Conservation (phyloP, 2,329 filamentous ascomycete species). For the Teratosphaeria destructans region DNA sequence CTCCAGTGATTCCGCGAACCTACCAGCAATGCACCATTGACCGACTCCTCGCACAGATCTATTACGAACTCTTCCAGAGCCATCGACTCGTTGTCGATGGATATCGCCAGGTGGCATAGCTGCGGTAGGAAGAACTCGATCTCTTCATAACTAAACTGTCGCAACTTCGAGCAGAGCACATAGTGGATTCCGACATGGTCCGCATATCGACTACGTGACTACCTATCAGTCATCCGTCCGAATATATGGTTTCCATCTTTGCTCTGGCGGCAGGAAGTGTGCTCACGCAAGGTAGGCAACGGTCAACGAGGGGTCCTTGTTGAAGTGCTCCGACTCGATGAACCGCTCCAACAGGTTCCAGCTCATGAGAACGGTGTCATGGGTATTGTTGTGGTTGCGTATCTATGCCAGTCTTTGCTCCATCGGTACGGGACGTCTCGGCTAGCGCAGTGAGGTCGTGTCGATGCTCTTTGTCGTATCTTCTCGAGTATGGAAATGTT, state of each 20-base stretch:
- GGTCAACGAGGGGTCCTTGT: conserved; percentile 77
- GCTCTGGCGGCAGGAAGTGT: background rate
- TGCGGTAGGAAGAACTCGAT: conserved; percentile 85
- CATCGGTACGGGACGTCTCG: background rate
- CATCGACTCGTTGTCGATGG: conserved; percentile 85
- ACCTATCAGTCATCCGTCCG: conserved; percentile 7
- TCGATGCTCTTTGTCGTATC: background rate
- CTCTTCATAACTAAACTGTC: conserved; percentile 81
- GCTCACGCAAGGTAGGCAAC: conserved; percentile 82
- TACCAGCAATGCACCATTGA: conserved; percentile 73
- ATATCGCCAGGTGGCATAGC: conserved; percentile 79
- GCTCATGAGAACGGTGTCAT: conserved; percentile 33
- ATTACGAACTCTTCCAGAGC: conserved; percentile 79
- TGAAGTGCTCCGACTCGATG: conserved; percentile 90
- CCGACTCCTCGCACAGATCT: conserved; percentile 77
- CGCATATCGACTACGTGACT: conserved; percentile 59
- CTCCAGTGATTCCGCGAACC: conserved; percentile 18
- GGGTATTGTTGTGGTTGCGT: background rate
- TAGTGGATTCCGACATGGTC: conserved; percentile 86
- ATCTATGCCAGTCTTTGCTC: background rate
- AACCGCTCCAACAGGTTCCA: conserved; percentile 85
- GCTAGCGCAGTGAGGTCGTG: background rate
- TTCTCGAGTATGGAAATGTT: background rate
- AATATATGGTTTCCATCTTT: background rate
- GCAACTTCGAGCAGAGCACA: conserved; percentile 78